Evolutionary conservation across 495 filamentous ascomycete genomes (phyloP), one percentile per base, ranked within the genome.

Genomic region (Penicillium coprophilum): DNA sequence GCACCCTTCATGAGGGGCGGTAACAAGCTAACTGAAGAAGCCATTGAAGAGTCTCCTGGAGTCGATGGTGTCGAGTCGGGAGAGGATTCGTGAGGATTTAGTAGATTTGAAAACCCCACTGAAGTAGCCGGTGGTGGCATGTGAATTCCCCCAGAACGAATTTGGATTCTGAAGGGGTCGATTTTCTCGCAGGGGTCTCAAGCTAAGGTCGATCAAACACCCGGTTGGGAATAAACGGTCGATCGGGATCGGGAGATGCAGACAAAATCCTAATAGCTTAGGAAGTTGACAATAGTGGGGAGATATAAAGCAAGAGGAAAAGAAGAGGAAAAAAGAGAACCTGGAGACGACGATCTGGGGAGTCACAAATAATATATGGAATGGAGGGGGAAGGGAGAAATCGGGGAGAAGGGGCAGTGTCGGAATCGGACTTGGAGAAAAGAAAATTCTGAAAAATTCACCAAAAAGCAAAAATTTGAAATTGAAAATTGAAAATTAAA

Each of bases 31-130:
- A 86, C 84, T 27, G 84, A 82, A 32, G 87, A 80, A 24, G 87
- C 82, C 88, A 91, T 90, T 59, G 80, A 71, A 32, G 74, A 70
- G 60, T 81, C 69, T 55, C 46, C 50, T 50, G 54, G 27, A 11
- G 41, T 60, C 64, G 63, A 55, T 27, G 66, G 63, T 59, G 68
- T 67, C 52, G 71, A 65, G 63, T 70, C 55, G 72, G 50, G 21
- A 59, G 61, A 49, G 60, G 19, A 23, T 64, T 69, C 71, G 45
- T 85, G 80, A 24, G 84, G 86, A 65, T 89, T 89, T 70, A 90
- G 85, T 66, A 90, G 86, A 80, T 86, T 88, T 71, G 83, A 86
- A 69, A 90, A 88, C 80, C 87, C 87, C 75, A 86, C 83, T 71
- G 86, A 82, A 53, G 86, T 86, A 63, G 79, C 80, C 77, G 84